Conservation (phyloP, 208 protist genomes). For the Leptomonas pyrrhocoris region DNA sequence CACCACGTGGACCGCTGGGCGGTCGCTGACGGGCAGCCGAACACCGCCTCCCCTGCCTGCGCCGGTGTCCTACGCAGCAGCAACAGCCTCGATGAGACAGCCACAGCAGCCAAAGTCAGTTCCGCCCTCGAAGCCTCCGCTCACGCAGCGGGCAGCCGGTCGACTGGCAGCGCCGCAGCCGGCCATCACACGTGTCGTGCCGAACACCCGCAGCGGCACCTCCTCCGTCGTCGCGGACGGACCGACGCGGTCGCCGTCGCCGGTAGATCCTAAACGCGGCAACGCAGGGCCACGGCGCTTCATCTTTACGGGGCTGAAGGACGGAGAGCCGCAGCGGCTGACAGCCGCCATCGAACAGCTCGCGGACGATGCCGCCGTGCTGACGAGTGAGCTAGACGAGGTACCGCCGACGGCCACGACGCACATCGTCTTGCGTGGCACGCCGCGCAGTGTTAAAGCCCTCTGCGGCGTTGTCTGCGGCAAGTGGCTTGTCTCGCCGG, state of each 20-base stretch:
- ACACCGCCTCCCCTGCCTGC: constrained; percentile 13
- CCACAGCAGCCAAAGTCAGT: constrained; percentile 11
- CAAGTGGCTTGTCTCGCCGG: constrained; percentile 79
- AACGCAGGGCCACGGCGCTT: constrained; percentile 62
- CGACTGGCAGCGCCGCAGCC: constrained; percentile 21
- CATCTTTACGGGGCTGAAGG: constrained; percentile 69
- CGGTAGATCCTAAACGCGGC: constrained; percentile 80
- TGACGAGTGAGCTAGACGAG: constrained; percentile 65
- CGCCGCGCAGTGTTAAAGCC: constrained; percentile 84
- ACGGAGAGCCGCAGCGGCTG: constrained; percentile 57
- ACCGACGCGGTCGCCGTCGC: constrained; percentile 82
- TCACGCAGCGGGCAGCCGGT: constrained; percentile 26
- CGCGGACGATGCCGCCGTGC: constrained; percentile 49
- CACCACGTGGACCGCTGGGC: constrained; percentile 31
- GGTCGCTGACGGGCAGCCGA: constrained; percentile 27
- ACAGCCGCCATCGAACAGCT: constrained; percentile 43
- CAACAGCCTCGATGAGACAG: not conserved
- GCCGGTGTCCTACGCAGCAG: not conserved
- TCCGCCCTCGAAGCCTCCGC: constrained; percentile 15
- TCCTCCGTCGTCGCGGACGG: constrained; percentile 54
- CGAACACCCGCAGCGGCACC: constrained; percentile 49
- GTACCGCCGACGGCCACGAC: constrained; percentile 60
- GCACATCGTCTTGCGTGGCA: constrained; percentile 79
- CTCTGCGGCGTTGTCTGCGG: constrained; percentile 75
- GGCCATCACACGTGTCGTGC: constrained; percentile 13